Conservation (phyloP, 805 yeast genomes). For the Peterozyma xylosa region DNA sequence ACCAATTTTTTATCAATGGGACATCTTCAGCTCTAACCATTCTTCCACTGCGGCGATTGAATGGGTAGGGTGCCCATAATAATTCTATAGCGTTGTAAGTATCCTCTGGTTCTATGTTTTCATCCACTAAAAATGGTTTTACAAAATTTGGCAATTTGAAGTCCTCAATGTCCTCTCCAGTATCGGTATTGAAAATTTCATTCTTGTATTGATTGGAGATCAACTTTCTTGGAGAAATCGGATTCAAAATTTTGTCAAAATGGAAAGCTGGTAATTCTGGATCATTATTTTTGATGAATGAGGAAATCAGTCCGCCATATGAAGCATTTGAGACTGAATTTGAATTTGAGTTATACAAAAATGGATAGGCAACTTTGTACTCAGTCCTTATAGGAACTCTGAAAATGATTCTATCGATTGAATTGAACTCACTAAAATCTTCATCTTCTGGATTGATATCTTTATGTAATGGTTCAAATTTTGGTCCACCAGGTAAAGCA, state of each 20-base stretch:
- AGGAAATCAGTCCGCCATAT: slow-evolving; percentile 59
- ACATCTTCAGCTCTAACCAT: slow-evolving; percentile 87
- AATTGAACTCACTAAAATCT: slow-evolving; percentile 85
- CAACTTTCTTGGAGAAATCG: slow-evolving; percentile 32
- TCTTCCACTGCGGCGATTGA: slow-evolving; percentile 63
- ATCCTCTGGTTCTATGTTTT: slow-evolving; percentile 36
- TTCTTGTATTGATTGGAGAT: slow-evolving; percentile 12
- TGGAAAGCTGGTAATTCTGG: slow-evolving; percentile 48
- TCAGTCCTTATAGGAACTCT: slow-evolving; percentile 75
- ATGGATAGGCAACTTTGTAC: slow-evolving; percentile 81
- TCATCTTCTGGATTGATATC: slow-evolving; percentile 56
- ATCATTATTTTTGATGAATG: slow-evolving; percentile 38
- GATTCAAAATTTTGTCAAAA: slow-evolving; percentile 47
- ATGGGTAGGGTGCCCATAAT: slow-evolving; percentile 84
- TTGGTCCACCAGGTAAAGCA: slow-evolving; percentile 93
- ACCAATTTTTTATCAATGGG: slow-evolving; percentile 78
- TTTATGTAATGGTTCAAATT: slow-evolving; percentile 78
- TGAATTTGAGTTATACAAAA: slow-evolving; percentile 71
- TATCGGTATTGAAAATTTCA: slow-evolving; percentile 15
- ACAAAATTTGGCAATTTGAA: slow-evolving; percentile 33
- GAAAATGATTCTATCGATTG: slow-evolving; percentile 80
- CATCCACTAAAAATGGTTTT: slow-evolving; percentile 45
- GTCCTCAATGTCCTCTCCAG: slow-evolving; percentile 28
- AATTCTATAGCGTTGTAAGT: slow-evolving; percentile 54
- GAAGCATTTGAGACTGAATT: slow-evolving; percentile 52